Conservation (phyloP, 331 rosid genomes). For the Malus hybrid region DNA sequence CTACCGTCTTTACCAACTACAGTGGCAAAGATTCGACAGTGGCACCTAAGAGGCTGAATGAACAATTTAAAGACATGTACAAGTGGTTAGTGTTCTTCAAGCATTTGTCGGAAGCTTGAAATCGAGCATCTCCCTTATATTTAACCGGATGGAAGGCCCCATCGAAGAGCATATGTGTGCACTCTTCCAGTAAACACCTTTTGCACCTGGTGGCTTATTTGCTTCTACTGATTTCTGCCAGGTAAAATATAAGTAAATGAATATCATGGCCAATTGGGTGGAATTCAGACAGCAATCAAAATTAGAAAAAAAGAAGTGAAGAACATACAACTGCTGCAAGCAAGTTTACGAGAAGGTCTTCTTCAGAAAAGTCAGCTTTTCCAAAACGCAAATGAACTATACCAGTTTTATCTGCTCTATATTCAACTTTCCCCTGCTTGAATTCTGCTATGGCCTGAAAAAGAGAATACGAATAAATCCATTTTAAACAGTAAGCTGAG, state of each 20-base stretch:
- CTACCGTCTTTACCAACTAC: conserved; percentile 17
- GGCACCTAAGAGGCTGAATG: conserved; percentile 9
- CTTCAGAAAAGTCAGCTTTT: conserved; percentile 73
- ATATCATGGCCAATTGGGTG: neutral
- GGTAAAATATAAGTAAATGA: neutral
- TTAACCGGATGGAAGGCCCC: conserved; percentile 90
- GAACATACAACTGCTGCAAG: conserved; percentile 70
- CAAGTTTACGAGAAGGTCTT: conserved; percentile 75
- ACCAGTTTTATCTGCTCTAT: conserved; percentile 95
- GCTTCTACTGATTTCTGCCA: conserved; percentile 81
- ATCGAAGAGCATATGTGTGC: conserved; percentile 89
- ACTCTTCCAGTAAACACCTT: conserved; percentile 97
- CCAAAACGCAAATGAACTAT: conserved; percentile 88
- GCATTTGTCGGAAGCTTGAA: conserved; percentile 49
- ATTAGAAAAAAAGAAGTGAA: conserved; percentile 11
- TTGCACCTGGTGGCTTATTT: conserved; percentile 89
- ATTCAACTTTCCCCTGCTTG: conserved; percentile 92
- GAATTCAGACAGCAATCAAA: neutral
- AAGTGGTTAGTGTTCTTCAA: conserved; percentile 20
- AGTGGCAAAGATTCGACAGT: conserved; percentile 7
- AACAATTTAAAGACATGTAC: conserved; percentile 32
- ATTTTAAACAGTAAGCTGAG: neutral
- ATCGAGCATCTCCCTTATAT: conserved; percentile 82
- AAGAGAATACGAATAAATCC: neutral
- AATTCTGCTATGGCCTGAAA: conserved; percentile 89